Evolutionary conservation across 1,284 basidiomycete species (phyloP), one percentile per base, ranked within the genome.

Genomic region (Puccinia polysora): DNA sequence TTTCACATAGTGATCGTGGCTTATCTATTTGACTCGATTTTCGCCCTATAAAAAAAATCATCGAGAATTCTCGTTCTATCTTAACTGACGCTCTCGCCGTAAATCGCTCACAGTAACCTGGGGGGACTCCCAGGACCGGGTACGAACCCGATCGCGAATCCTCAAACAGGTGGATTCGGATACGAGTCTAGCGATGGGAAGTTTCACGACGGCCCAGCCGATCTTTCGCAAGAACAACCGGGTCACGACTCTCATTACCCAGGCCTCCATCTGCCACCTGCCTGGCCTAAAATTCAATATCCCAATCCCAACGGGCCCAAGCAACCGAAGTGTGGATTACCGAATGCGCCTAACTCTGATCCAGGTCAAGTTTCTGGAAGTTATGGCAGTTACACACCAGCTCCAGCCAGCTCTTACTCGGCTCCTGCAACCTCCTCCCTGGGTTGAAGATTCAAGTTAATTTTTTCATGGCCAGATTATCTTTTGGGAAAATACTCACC

Each of bases 141-240:
- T 14, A 53, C 47, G 8, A 65, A 65, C 36, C 64, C 64, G 25
- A 65, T 65, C 28, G 50, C 49, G 0, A 43, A 65, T 53, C 64
- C 64, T 14, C 45, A 34, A 6, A 65, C 64, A 32, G 64, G 64
- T 14, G 49, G 34, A 7, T 65, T 52, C 28, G 64, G 64, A 34
- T 65, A 25, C 20, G 49, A 65, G 47, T 52, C 28, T 3, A 65
- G 64, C n/a, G 49, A 65, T 65, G 64, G 64, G 36, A 65, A 65
- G 47, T 65, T 38, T 18, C 49, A 65, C 30, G n/a, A 52, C n/a
- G 64, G 64, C 2, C 28, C 34, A 34, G n/a, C 64, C 25, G 49
- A 65, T 38, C 7, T 23, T 20, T n/a, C 47, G 12, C 20, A 65
- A 38, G 23, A 40, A 28, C 49, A 65, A 52, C 20, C 4, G 32